Evolutionary conservation across 257 asterid genomes (phyloP).

Genomic region (Petrea volubilis): DNA sequence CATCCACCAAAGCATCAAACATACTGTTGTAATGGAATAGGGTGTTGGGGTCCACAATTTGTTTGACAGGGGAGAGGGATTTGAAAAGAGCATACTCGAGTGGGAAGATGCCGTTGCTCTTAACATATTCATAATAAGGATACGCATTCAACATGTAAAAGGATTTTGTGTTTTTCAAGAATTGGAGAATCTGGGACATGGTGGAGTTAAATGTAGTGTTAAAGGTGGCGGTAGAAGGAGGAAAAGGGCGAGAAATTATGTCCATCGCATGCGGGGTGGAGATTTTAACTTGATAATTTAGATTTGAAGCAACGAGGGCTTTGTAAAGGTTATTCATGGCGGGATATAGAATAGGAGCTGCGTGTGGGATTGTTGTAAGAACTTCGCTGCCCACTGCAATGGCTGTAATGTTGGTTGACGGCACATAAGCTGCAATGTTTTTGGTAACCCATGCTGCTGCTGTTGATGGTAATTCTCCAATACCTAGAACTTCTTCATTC

Average conservation of each 20-base stretch:
- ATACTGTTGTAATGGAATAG: conserved; percentile 67
- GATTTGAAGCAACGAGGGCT: conserved; percentile 75
- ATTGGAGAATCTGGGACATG: conserved; percentile 64
- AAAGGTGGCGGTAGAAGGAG: conserved; percentile 83
- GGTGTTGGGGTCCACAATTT: conserved; percentile 87
- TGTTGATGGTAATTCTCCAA: conserved; percentile 69
- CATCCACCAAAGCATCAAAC: conserved; percentile 90
- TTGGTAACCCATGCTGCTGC: conserved; percentile 84
- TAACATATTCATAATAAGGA: conserved; percentile 65
- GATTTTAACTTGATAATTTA: conserved; percentile 59
- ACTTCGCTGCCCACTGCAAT: conserved; percentile 86
- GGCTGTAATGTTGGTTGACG: conserved; percentile 76
- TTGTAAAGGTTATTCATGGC: conserved; percentile 77
- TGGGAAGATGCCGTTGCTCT: conserved; percentile 73
- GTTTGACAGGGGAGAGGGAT: conserved; percentile 71
- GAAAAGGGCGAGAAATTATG: conserved; percentile 61
- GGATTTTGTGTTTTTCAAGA: conserved; percentile 70
- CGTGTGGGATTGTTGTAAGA: conserved; percentile 68
- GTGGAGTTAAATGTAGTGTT: conserved; percentile 64
- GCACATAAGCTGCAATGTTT: conserved; percentile 59
- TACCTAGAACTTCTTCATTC: conserved; percentile 68
- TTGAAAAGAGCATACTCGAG: conserved; percentile 82
- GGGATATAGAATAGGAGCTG: conserved; percentile 60
- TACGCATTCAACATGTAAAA: conserved; percentile 83
- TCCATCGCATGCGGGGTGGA: conserved; percentile 85